phyloP scores from a whole-genome alignment of 495 filamentous ascomycete species.

The Neurospora sp. region DNA sequence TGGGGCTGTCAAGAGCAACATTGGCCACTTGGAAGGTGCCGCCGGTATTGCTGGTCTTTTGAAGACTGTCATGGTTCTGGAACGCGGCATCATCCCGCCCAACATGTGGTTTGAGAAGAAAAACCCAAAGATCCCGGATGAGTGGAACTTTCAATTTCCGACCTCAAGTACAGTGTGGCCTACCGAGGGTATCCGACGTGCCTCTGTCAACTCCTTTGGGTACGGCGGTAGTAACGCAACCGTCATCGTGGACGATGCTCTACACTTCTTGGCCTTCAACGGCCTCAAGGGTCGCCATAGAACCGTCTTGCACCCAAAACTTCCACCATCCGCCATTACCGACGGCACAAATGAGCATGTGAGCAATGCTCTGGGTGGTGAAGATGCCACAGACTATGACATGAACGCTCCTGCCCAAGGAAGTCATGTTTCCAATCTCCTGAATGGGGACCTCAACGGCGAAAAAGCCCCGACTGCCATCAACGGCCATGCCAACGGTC shows the following conservation, averaged over 20 bases:
- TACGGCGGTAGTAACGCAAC: conserved; percentile 10
- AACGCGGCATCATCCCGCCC: conserved; percentile 35
- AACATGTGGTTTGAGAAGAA: conserved; percentile 36
- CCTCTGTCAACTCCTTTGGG: conserved; percentile 6
- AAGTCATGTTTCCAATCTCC: conserved; percentile 9
- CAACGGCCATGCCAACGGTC: no score
- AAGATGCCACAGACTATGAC: background rate
- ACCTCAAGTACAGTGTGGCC: background rate
- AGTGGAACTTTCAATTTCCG: background rate
- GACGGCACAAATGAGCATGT: no score
- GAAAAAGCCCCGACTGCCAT: no score
- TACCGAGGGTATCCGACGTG: background rate
- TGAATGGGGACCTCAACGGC: no score
- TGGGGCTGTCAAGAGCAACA: conserved; percentile 45
- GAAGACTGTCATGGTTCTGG: conserved; percentile 38
- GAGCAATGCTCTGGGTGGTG: background rate
- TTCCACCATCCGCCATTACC: no score
- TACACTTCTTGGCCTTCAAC: background rate
- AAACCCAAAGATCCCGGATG: conserved; percentile 29
- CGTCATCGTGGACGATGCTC: conserved; percentile 6
- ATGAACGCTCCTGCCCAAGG: conserved; percentile 2
- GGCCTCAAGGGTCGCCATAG: background rate
- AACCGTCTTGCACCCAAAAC: no score
- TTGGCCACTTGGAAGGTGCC: conserved; percentile 45
- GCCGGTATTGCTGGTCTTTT: conserved; percentile 43